Conservation (phyloP, 495 filamentous ascomycete genomes). For the Xylaria nigripes region DNA sequence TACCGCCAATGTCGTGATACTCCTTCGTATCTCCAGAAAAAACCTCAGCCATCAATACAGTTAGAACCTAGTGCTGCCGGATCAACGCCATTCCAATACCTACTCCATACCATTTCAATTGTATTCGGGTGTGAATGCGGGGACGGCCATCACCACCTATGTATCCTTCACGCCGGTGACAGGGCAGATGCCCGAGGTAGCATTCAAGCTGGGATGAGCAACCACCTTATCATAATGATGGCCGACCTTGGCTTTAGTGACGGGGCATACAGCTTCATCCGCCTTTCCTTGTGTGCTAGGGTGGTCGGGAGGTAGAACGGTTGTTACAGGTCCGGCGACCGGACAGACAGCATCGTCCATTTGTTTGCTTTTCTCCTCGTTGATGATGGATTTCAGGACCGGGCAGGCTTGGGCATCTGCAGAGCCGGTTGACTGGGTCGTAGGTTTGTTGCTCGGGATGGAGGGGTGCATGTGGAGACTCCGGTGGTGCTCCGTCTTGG, state of each 20-base stretch:
- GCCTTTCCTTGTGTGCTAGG: conserved; percentile 32
- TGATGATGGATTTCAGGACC: conserved; percentile 29
- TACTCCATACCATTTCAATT: too few relatives aligned
- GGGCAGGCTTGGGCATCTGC: conserved; percentile 40
- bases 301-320: conserved; percentile 38
- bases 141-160: too few relatives aligned
- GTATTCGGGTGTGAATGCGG: too few relatives aligned
- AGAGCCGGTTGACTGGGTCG: conserved; percentile 19
- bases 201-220: conserved; percentile 31
- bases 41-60: too few relatives aligned
- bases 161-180: conserved; percentile 29
- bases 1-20: too few relatives aligned
- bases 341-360: conserved; percentile 43
- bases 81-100: too few relatives aligned
- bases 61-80: too few relatives aligned
- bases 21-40: too few relatives aligned
- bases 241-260: conserved; percentile 41
- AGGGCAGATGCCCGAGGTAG: conserved; percentile 32
- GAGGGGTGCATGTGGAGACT: conserved; percentile 37
- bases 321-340: conserved; percentile 39
- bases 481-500: conserved; percentile 38
- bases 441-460: conserved; percentile 24
- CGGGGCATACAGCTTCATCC: conserved; percentile 40
- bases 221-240: conserved; percentile 40
- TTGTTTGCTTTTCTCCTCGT: conserved; percentile 35